Conservation (phyloP, 495 filamentous ascomycete genomes). For the Neurospora africana region DNA sequence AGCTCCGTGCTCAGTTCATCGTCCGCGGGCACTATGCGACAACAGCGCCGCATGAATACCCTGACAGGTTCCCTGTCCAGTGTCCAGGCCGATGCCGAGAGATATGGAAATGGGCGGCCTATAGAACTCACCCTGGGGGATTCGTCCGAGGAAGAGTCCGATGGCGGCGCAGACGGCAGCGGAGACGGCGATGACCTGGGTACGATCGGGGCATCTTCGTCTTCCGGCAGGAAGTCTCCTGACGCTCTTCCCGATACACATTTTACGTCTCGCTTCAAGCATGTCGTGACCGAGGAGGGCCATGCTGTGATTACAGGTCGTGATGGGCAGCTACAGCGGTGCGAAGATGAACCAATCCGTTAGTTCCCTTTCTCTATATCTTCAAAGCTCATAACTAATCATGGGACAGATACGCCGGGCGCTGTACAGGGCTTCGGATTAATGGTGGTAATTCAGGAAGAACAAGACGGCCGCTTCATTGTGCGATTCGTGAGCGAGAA, state of each 20-base stretch:
- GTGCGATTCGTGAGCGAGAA: constrained; percentile 87
- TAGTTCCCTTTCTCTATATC: not conserved
- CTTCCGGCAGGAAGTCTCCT: constrained; percentile 11
- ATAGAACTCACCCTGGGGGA: constrained; percentile 24
- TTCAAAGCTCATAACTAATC: not conserved
- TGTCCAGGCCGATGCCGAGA: constrained; percentile 20
- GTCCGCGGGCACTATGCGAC: not conserved
- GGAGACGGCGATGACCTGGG: not conserved
- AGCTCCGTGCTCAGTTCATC: not conserved
- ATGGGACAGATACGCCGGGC: constrained; percentile 53
- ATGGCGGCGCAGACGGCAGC: constrained; percentile 5
- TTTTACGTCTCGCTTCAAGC: constrained; percentile 67
- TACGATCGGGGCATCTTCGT: not conserved
- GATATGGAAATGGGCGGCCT: constrained; percentile 8
- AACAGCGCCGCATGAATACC: constrained; percentile 14
- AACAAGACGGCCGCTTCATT: constrained; percentile 51
- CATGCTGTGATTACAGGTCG: constrained; percentile 81
- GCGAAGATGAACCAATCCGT: constrained; percentile 87
- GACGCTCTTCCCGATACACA: constrained; percentile 26
- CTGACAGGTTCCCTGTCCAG: constrained; percentile 18
- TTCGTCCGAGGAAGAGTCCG: constrained; percentile 21
- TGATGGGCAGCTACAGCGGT: constrained; percentile 58
- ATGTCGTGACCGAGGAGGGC: constrained; percentile 66
- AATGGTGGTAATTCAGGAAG: constrained; percentile 66
- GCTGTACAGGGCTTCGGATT: constrained; percentile 82